Evolutionary conservation across 176 grass and related monocot genomes (phyloP).

Genomic region (Alopecurus myosuroides): DNA sequence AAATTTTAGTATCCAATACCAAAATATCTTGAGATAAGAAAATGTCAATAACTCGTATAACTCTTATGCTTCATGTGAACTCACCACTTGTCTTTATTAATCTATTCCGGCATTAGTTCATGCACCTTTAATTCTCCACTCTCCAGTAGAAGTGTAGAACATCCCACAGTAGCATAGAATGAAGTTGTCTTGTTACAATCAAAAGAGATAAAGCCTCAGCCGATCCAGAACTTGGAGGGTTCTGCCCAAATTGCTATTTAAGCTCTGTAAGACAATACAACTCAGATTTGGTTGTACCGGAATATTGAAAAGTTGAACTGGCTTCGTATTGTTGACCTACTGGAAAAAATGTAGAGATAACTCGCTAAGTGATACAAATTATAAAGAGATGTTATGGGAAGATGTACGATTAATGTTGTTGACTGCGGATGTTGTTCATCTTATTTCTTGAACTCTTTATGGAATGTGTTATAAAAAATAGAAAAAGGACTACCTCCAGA

Average conservation of each 20-base stretch:
- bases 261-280: not conserved
- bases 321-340: not conserved
- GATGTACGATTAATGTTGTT: not conserved
- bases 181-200: not conserved
- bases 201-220: not conserved
- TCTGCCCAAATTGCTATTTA: not conserved
- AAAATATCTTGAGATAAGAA: too few species aligned
- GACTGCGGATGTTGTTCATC: not conserved
- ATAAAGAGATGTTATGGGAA: not conserved
- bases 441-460: not conserved
- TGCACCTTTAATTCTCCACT: not conserved
- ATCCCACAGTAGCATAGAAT: not conserved
- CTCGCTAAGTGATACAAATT: not conserved
- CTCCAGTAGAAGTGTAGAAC: not conserved
- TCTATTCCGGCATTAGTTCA: not conserved
- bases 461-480: conserved; percentile 47
- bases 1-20: too few species aligned
- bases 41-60: too few species aligned
- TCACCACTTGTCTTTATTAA: too few species aligned
- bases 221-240: not conserved
- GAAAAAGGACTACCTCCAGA: conserved; percentile 59
- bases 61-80: too few species aligned
- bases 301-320: not conserved
- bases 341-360: not conserved
- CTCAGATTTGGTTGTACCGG: not conserved